phyloP scores from a whole-genome alignment of 2,329 filamentous ascomycete species.

The Aspergillus phoenicis region DNA sequence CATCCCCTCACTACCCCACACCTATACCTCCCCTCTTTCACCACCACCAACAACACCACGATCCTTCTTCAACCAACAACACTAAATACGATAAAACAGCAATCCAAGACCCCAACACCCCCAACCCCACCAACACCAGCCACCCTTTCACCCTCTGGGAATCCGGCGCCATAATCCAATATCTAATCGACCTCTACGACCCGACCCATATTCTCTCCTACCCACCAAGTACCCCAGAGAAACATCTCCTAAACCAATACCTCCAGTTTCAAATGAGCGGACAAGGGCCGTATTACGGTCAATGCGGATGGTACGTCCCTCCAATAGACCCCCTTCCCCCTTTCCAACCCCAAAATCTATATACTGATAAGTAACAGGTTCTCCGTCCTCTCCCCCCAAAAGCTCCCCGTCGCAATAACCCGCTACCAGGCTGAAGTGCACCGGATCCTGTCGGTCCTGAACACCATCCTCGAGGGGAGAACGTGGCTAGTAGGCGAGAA shows the following conservation, averaged over 20 bases:
- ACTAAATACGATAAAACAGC: not conserved
- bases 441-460: not conserved
- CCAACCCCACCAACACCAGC: not conserved
- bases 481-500: conserved; percentile 11
- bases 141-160: not conserved
- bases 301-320: conserved; percentile 6
- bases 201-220: conserved; percentile 5
- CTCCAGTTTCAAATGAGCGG: conserved; percentile 14
- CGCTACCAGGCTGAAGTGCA: conserved; percentile 7
- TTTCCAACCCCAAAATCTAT: not conserved
- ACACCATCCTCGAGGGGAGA: not conserved
- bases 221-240: not conserved
- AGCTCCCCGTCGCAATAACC: conserved; percentile 1
- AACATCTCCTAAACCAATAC: conserved; percentile 9
- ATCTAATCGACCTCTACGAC: conserved; percentile 38
- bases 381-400: not conserved
- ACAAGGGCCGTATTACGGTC: conserved; percentile 13
- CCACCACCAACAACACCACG: not conserved
- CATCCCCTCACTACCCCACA: not conserved
- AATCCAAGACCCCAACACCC: not conserved
- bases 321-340: not conserved
- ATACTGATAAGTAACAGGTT: not conserved
- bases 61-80: not conserved
- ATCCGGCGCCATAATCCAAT: conserved; percentile 54
- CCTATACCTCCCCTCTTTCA: not conserved